These are phyloP conservation scores for Saccharomyces hybrid DNA, from an alignment of 1,139 yeast genomes.

Conservation along the genomic window DNA sequence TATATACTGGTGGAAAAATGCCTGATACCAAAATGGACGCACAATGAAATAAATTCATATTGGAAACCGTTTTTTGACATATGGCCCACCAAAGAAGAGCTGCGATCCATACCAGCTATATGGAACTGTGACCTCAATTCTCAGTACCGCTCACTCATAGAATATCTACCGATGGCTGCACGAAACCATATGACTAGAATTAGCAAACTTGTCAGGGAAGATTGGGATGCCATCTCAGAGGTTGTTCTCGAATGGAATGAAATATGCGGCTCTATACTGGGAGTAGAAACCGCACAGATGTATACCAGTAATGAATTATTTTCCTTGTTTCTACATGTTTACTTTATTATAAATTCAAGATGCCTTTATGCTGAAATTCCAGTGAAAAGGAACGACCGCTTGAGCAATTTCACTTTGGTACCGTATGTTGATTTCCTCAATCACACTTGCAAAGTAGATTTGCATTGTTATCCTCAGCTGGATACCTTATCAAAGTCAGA, in stretches of 20 bases:
- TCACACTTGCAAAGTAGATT: conserved; percentile 46
- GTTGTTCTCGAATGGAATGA: conserved; percentile 16
- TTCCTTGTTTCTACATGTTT: conserved; percentile 50
- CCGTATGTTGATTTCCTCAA: conserved; percentile 87
- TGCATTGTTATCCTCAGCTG: conserved; percentile 24
- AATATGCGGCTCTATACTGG: conserved; percentile 9
- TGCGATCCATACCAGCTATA: conserved; percentile 42
- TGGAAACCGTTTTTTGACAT: conserved; percentile 60
- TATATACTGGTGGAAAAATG: conserved; percentile 43
- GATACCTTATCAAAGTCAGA: conserved; percentile 11
- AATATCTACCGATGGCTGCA: conserved; percentile 27
- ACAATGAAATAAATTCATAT: conserved; percentile 37
- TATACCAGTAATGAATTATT: conserved; percentile 24
- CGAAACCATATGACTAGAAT: conserved; percentile 16
- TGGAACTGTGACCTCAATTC: conserved; percentile 35
- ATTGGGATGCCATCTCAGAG: conserved; percentile 22
- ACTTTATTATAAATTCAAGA: conserved; percentile 87
- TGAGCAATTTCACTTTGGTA: conserved; percentile 77
- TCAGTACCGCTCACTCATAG: conserved; percentile 9
- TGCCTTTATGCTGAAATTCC: conserved; percentile 74
- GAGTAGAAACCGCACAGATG: background rate
- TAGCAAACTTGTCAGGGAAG: conserved; percentile 13
- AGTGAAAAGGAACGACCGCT: conserved; percentile 34
- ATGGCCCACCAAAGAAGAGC: conserved; percentile 47
- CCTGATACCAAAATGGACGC: conserved; percentile 23